Base-by-base conservation (phyloP, 139 green algal genomes). In the Micractinium sp. region DNA sequence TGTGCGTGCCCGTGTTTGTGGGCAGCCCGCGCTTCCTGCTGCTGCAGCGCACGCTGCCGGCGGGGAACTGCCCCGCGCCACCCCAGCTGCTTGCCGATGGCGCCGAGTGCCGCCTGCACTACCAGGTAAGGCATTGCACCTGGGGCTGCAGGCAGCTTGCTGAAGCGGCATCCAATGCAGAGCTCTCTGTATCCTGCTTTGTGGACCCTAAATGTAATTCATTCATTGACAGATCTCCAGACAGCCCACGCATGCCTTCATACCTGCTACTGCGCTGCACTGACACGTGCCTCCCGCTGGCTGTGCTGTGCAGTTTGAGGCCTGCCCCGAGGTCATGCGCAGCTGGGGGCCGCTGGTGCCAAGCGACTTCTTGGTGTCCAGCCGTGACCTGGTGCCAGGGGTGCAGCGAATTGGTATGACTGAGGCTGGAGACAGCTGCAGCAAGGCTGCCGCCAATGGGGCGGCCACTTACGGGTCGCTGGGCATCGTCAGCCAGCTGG, bases 1-100 rank as follows among this genome's bases (percentile, higher is more conserved):
- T 90, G 79, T 87, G 56, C 36, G 92, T 92, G 71, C 91, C 90
- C 9, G 76, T 96, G 22, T 91, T 95, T 92, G 87, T 84, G 38
- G 94, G 94, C 69, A 95, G 92, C 20, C 94, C 94, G 19, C 89
- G 93, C 60, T 96, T 94, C 89, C 93, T 96, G 71, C 60, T 94
- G 75, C 92, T 96, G 60, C 35, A 61, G 22, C 76, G 16, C 4
- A n/a, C 63, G 29, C 63, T 85, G 19, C 76, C 86, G 29, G 33
- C 77, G 29, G 60, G 74, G 31, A 38, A 81, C 3, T 63, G 61
- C 29, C 60, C 47, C 2, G 67, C 66, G 60, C 89, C 89, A 0
- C 36, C n/a, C 16, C 89, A 53, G 77, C 78, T 92, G 60, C 38
- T 73, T 47, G 87, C 87, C 2, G 87, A 87, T n/a, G 81, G 80